phyloP scores from a whole-genome alignment of 2,329 filamentous ascomycete species.

The Mycosphaerelloides madeirae region DNA sequence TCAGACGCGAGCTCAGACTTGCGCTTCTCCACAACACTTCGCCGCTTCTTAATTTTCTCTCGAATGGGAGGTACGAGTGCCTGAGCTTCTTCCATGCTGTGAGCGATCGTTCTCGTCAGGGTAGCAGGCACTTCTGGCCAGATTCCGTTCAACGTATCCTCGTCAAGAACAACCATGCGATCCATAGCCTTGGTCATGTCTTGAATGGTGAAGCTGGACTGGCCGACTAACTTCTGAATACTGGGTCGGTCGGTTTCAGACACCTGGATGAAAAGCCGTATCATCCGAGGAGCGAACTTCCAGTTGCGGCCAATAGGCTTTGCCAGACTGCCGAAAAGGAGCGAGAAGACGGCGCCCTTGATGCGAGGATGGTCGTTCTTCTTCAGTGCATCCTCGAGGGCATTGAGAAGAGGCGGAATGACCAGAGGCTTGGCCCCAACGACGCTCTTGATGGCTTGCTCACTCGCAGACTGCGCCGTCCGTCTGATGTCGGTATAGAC shows the following conservation, averaged over 20 bases:
- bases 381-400: constrained; percentile 72
- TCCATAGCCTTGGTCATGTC: constrained; percentile 90
- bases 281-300: constrained; percentile 87
- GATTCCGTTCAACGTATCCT: constrained; percentile 65
- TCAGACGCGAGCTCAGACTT: constrained; percentile 78
- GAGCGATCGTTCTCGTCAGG: constrained; percentile 29
- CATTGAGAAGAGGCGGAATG: constrained; percentile 78
- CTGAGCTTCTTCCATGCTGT: constrained; percentile 52
- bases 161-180: constrained; percentile 75
- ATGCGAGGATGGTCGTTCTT: constrained; percentile 82
- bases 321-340: constrained; percentile 81
- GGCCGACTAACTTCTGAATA: constrained; percentile 81
- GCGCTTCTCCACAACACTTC: constrained; percentile 72
- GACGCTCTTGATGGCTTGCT: constrained; percentile 87
- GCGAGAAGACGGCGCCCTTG: constrained; percentile 87
- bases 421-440: constrained; percentile 84
- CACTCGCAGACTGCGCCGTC: constrained; percentile 84
- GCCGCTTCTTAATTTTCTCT: constrained; percentile 68
- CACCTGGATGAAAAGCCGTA: constrained; percentile 84
- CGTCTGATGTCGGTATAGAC: constrained; percentile 93
- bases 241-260: constrained; percentile 89
- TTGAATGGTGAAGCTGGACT: constrained; percentile 77
- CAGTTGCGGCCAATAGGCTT: constrained; percentile 88
- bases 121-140: constrained; percentile 49
- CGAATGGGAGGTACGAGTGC: constrained; percentile 61